Base-by-base conservation (phyloP, 2,329 filamentous ascomycete genomes). In the Alternaria infectoria region DNA sequence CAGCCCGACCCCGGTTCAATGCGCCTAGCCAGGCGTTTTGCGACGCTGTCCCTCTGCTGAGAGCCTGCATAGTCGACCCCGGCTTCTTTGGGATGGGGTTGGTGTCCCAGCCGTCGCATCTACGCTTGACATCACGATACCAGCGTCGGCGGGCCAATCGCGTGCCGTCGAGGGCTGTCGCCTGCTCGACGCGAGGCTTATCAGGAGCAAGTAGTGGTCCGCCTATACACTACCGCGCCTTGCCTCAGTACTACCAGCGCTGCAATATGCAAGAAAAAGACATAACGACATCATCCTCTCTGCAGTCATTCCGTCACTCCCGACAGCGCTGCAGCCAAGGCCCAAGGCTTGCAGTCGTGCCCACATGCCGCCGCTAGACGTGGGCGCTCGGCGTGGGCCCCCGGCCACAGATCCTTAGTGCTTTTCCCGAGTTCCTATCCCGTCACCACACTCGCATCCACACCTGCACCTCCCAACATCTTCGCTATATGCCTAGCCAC, bases 111-210 rank as follows among this genome's bases (percentile, higher is more conserved):
- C 70, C 70, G 59, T 64, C 59, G 59, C 57, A 54, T 55, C 54
- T 51, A 55, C 57, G 59, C 62, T 74, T 75, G 70, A 76, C 74
- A 76, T 76, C 70, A 77, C 70, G n/a, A 59, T 47, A 50, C 59
- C 23, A 40, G 8, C 10, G 2, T 5, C 9, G 11, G 25, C 52
- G 13, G 59, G 28, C 59, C 59, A 62, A 59, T 59, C 55, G 28
- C 40, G 19, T 44, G 12, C 17, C 11, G 26, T 50, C 15, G 19
- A 36, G 25, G 17, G 36, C 32, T 26, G 17, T 40, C n/a, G 19
- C 49, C 12, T 13, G 17, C 32, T 17, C 7, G 15, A 21, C 28
- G 8, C 25, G 15, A 25, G 40, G 40, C 54, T 44, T 49, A 43
- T 44, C 49, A 25, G 21, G 43, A 54, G 40, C 55, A 40, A 46